Conservation (phyloP, 192 early-diverging fungal species). For the Funneliformis mosseae region DNA sequence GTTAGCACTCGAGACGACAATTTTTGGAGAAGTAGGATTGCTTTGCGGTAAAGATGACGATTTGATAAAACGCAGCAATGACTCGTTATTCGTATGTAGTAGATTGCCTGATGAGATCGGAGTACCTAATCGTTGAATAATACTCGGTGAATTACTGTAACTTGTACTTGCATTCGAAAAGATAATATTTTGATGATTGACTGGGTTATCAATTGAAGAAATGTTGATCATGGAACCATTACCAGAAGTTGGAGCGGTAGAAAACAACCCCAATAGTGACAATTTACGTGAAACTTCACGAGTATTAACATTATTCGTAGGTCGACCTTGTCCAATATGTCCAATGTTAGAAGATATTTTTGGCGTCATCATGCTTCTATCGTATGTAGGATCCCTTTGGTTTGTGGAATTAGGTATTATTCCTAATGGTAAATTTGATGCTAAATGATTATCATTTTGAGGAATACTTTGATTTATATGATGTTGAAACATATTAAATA, state of each 20-base stretch:
- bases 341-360: neutral
- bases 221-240: neutral
- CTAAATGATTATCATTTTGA: neutral
- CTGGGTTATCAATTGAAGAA: neutral
- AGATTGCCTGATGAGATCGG: neutral
- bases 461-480: neutral
- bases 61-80: no score
- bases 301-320: conserved; percentile 11
- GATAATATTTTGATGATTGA: neutral
- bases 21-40: neutral
- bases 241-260: neutral
- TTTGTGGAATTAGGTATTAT: neutral
- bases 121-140: no score
- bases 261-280: conserved; percentile 21
- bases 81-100: neutral
- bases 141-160: no score
- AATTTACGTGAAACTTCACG: conserved; percentile 10
- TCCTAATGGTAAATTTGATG: neutral
- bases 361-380: neutral
- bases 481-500: neutral
- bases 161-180: no score
- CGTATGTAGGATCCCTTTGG: neutral
- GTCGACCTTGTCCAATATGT: conserved; percentile 25
- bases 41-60: no score
- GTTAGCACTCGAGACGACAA: no score